These are phyloP conservation scores for Eucalyptus lansdowneana DNA, from an alignment of 345 rosid genomes.

Conservation along the genomic window DNA sequence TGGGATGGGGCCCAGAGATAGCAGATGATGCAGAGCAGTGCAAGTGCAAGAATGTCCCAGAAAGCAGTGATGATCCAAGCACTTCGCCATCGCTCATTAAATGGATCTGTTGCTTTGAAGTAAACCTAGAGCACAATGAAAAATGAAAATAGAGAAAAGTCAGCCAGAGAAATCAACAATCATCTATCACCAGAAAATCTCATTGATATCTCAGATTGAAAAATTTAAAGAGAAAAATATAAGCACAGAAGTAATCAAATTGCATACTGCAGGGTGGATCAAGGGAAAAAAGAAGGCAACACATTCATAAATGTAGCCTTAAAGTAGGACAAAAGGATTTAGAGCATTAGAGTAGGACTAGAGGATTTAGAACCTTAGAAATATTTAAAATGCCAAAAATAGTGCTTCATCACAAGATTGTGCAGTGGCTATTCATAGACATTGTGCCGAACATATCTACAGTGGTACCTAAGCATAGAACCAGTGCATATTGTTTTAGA, in stretches of 20 bases:
- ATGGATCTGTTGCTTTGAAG: constrained; percentile 96
- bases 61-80: constrained; percentile 96
- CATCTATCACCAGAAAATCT: neutral
- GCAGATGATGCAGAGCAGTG: constrained; percentile 71
- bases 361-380: neutral
- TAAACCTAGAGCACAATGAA: constrained; percentile 37
- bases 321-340: neutral
- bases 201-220: neutral
- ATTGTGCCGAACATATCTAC: neutral
- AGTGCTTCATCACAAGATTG: neutral
- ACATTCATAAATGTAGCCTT: neutral
- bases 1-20: constrained; percentile 96
- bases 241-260: neutral
- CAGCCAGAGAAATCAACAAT: neutral
- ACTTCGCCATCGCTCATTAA: constrained; percentile 80
- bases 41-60: constrained; percentile 82
- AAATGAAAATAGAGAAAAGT: neutral
- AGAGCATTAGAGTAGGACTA: neutral
- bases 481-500: neutral
- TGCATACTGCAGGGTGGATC: neutral
- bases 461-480: neutral
- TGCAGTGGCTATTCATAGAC: neutral
- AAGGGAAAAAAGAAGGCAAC: neutral
- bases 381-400: neutral
- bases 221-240: neutral